A percentile compares a stretch with the other conserved stretches of the same genome.
Evolutionary conservation across 2,329 filamentous ascomycete species (phyloP).

Genomic region (Amauroascus niger): DNA sequence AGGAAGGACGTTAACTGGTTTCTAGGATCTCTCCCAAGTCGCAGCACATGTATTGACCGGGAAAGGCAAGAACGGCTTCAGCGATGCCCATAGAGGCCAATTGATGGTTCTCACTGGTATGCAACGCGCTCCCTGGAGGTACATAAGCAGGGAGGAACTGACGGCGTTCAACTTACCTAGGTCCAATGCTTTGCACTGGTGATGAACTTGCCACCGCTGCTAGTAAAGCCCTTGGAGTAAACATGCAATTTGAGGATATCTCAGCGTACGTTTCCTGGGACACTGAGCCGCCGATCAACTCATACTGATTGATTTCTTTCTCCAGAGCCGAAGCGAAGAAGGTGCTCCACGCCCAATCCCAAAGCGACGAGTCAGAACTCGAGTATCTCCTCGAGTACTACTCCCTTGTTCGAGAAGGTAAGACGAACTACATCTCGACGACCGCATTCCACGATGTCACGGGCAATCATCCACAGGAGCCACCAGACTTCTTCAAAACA

Average conservation of each 20-base stretch:
- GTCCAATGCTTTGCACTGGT: conserved; percentile 40
- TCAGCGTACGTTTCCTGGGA: conserved; percentile 30
- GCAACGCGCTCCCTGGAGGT: background rate
- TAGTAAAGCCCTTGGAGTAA: conserved; percentile 35
- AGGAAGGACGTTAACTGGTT: background rate
- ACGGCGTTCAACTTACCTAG: conserved; percentile 20
- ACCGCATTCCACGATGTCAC: conserved; percentile 44
- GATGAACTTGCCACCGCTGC: conserved; percentile 41
- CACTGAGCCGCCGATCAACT: background rate
- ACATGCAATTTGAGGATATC: conserved; percentile 42
- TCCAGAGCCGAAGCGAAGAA: conserved; percentile 27
- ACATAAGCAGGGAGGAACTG: background rate
- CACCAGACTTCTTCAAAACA: conserved; percentile 42
- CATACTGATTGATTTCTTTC: background rate
- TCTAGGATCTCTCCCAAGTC: conserved; percentile 41
- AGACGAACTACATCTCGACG: conserved; percentile 47
- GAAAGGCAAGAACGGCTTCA: conserved; percentile 43
- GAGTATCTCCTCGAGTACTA: conserved; percentile 46
- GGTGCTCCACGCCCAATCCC: conserved; percentile 32
- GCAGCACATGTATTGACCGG: conserved; percentile 42
- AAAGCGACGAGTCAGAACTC: conserved; percentile 34
- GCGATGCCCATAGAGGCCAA: conserved; percentile 44
- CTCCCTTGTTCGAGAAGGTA: conserved; percentile 44
- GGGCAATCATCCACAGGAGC: conserved; percentile 39
- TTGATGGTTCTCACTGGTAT: conserved; percentile 44